phyloP scores from a whole-genome alignment of 768 basidiomycete genomes.

The Lactarius sp. region DNA sequence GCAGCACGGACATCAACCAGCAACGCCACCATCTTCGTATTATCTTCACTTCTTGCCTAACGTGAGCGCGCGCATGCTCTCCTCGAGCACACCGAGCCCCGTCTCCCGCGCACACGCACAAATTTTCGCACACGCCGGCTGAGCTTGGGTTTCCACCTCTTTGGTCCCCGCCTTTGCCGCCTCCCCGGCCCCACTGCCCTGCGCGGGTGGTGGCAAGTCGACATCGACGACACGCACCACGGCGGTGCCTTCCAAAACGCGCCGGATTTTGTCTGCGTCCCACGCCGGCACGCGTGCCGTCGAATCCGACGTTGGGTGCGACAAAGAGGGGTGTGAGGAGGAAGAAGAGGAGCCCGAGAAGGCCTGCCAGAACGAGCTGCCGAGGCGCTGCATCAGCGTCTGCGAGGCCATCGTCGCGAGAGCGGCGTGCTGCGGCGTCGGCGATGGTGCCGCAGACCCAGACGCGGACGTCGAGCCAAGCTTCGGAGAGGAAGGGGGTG shows the following conservation, averaged over 20 bases:
- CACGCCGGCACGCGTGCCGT: conserved; percentile 15
- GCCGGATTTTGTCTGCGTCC: conserved; percentile 78
- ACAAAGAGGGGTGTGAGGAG: conserved; percentile 22
- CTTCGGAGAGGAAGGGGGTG: conserved; percentile 43
- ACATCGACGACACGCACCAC: conserved; percentile 77
- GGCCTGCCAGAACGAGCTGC: conserved; percentile 83
- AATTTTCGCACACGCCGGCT: conserved; percentile 14
- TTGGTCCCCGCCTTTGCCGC: background rate
- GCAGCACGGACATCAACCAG: background rate
- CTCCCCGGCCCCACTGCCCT: background rate
- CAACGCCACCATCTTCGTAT: background rate
- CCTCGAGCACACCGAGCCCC: conserved; percentile 41
- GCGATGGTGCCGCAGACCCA: conserved; percentile 32
- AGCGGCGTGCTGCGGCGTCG: conserved; percentile 42
- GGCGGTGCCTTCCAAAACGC: conserved; percentile 78
- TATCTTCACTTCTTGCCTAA: conserved; percentile 42
- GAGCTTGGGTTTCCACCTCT: background rate
- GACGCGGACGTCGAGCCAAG: conserved; percentile 30
- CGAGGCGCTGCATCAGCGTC: conserved; percentile 66
- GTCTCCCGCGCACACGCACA: conserved; percentile 19
- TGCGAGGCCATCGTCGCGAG: conserved; percentile 74
- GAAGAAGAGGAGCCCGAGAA: conserved; percentile 52
- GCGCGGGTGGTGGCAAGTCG: conserved; percentile 35
- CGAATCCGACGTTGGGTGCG: background rate
- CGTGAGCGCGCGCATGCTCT: conserved; percentile 64